Percentiles rank a stretch among this genome's conserved stretches.
phyloP scores from a whole-genome alignment of 2,329 filamentous ascomycete species.

The Botrytis medusae region DNA sequence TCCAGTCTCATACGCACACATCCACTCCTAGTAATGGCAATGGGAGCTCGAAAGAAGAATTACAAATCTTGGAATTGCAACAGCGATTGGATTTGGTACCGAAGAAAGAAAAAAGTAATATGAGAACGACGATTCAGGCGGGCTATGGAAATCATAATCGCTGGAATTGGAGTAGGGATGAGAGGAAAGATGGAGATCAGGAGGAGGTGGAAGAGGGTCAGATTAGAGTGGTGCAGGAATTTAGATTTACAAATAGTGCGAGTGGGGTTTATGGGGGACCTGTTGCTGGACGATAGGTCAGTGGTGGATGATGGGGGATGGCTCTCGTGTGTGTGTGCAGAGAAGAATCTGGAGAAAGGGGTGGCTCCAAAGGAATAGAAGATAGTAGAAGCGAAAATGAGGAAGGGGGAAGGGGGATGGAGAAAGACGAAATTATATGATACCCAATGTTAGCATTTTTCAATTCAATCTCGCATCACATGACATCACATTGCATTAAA shows the following conservation, averaged over 20 bases:
- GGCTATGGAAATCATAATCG: neutral
- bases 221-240: constrained; percentile 16
- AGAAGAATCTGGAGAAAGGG: neutral
- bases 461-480: neutral
- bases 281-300: constrained; percentile 3
- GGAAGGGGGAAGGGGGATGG: too few relatives aligned
- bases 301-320: neutral
- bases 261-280: neutral
- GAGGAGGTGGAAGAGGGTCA: constrained; percentile 4
- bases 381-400: neutral
- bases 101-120: constrained; percentile 13
- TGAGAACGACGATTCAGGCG: constrained; percentile 9
- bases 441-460: constrained; percentile 6
- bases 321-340: neutral
- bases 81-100: constrained; percentile 7
- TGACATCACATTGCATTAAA: neutral
- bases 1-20: neutral
- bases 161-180: constrained; percentile 1
- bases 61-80: neutral
- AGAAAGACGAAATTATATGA: neutral
- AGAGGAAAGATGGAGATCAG: neutral
- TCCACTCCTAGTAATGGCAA: neutral
- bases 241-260: constrained; percentile 8
- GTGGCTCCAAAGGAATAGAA: neutral
- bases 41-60: neutral